phyloP scores from a whole-genome alignment of 257 asterid genomes.

The Phtheirospermum japonicum region DNA sequence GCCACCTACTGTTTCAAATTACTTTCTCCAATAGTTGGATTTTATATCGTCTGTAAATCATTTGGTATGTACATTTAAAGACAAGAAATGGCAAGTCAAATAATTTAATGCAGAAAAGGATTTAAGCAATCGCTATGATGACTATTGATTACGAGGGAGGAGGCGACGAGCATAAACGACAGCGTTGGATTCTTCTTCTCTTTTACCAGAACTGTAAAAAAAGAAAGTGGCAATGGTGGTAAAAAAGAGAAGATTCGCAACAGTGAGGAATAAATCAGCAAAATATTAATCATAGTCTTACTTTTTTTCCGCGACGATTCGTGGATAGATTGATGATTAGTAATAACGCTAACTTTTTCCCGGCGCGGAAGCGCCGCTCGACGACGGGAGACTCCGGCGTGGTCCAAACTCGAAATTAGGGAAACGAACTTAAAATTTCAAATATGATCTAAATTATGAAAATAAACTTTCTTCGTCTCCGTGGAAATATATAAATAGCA shows the following conservation, averaged over 20 bases:
- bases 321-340: background rate
- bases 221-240: slow-evolving; percentile 1
- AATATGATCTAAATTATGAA: background rate
- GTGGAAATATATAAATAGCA: no score
- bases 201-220: slow-evolving; percentile 25
- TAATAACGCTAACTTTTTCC: slow-evolving; percentile 2
- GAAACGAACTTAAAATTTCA: background rate
- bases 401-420: background rate
- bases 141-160: slow-evolving; percentile 19
- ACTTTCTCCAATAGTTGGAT: slow-evolving; percentile 1
- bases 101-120: background rate
- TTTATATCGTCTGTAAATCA: background rate
- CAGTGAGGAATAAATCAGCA: slow-evolving; percentile 8
- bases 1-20: no score
- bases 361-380: no score
- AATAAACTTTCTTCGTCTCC: no score
- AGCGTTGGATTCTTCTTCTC: slow-evolving; percentile 28
- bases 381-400: slow-evolving; percentile 19
- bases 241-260: slow-evolving; percentile 26
- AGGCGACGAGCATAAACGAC: slow-evolving; percentile 15
- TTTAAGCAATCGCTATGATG: no score
- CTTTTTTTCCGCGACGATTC: background rate
- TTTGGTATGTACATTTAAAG: background rate
- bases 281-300: background rate
- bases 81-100: background rate